phyloP scores from a whole-genome alignment of 768 basidiomycete species.

The Collybia sp. region DNA sequence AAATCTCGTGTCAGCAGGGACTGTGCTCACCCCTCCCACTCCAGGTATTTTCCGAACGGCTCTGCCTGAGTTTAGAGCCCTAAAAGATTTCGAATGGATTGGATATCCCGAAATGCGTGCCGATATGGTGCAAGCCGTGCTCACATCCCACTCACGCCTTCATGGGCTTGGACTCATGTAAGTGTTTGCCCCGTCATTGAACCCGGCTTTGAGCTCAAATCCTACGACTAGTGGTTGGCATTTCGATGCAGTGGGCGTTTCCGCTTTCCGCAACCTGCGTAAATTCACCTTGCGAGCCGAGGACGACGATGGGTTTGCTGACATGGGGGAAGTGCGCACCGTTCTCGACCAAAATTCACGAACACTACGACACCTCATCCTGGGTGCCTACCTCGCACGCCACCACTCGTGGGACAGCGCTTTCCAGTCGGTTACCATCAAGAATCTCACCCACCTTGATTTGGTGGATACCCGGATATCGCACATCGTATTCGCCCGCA shows the following conservation, averaged over 20 bases:
- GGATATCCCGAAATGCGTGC: constrained; percentile 66
- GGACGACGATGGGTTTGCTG: constrained; percentile 67
- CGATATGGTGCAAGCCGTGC: constrained; percentile 60
- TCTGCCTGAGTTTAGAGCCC: constrained; percentile 56
- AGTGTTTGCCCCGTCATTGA: constrained; percentile 7
- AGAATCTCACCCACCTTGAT: constrained; percentile 65
- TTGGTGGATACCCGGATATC: constrained; percentile 69
- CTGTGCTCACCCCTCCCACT: background rate
- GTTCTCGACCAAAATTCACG: constrained; percentile 56
- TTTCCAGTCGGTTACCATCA: constrained; percentile 58
- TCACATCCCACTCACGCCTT: constrained; percentile 48
- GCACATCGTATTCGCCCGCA: constrained; percentile 56
- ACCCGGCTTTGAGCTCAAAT: background rate
- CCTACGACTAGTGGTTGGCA: constrained; percentile 54
- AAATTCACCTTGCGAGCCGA: constrained; percentile 68
- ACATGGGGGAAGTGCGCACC: constrained; percentile 62
- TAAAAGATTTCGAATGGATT: constrained; percentile 72
- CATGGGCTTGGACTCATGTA: constrained; percentile 58
- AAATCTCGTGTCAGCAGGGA: background rate
- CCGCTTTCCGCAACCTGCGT: constrained; percentile 52
- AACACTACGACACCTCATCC: constrained; percentile 56
- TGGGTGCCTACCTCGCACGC: constrained; percentile 65
- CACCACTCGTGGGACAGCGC: constrained; percentile 65
- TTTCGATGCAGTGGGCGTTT: constrained; percentile 67
- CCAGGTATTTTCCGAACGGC: constrained; percentile 58